Conservation (phyloP, 352 stramenopile genomes). For the Pythium pectinolyticum region DNA sequence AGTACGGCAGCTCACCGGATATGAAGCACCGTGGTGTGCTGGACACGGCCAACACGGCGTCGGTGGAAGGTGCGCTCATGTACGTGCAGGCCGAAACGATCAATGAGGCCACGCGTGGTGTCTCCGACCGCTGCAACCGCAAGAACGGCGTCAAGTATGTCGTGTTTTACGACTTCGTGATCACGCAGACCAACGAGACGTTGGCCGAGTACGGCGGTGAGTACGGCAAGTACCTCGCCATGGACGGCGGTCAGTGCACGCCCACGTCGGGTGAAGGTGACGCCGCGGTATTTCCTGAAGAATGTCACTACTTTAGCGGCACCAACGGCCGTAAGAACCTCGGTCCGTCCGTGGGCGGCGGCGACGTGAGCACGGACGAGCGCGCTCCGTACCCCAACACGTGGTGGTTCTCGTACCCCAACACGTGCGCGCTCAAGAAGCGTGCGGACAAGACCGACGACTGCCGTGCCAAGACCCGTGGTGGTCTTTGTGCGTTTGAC, state of each 20-base stretch:
- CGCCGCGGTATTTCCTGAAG: conserved; percentile 38
- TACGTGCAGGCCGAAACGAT: conserved; percentile 87
- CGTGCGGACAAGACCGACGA: conserved; percentile 44
- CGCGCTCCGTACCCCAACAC: conserved; percentile 73
- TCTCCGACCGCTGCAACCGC: conserved; percentile 56
- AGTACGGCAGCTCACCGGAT: conserved; percentile 51
- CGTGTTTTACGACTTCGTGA: conserved; percentile 80
- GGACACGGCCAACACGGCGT: conserved; percentile 83
- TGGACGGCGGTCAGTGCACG: conserved; percentile 69
- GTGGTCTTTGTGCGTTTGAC: conserved; percentile 49
- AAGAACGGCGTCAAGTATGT: conserved; percentile 85
- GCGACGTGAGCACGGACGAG: conserved; percentile 46
- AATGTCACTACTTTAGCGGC: conserved; percentile 80
- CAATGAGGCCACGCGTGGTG: conserved; percentile 70
- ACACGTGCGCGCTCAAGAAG: conserved; percentile 49
- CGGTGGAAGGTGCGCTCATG: conserved; percentile 82
- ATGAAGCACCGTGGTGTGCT: conserved; percentile 51
- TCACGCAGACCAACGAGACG: conserved; percentile 78
- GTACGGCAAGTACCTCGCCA: conserved; percentile 67
- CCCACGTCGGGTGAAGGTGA: conserved; percentile 32
- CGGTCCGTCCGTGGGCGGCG: conserved; percentile 66
- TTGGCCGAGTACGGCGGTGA: conserved; percentile 67
- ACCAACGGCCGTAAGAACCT: conserved; percentile 58
- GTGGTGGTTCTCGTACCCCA: conserved; percentile 83
- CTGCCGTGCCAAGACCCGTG: conserved; percentile 38